These are phyloP conservation scores for Pythium sukuiense DNA, from an alignment of 352 stramenopile genomes.

Conservation along the genomic window DNA sequence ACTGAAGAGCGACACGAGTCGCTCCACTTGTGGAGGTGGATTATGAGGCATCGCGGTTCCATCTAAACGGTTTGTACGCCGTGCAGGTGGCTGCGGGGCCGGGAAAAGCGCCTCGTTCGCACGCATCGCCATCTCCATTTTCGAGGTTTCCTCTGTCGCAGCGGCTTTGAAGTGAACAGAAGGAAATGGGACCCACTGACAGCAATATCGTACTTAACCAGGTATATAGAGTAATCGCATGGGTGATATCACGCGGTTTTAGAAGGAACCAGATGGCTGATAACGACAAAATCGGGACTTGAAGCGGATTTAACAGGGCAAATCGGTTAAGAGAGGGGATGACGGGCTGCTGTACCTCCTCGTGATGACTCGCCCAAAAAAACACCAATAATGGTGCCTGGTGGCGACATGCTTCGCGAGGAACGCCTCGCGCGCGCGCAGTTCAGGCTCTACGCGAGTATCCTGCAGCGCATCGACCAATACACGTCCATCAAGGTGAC, in stretches of 20 bases:
- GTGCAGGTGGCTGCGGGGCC: not conserved
- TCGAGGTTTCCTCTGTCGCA: not conserved
- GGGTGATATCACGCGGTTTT: not conserved
- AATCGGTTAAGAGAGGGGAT: not conserved
- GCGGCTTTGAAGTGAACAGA: conserved; percentile 2
- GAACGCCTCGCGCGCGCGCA: conserved; percentile 42
- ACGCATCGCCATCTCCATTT: conserved; percentile 3
- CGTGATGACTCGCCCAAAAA: not conserved
- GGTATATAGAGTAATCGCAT: not conserved
- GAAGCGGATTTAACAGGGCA: not conserved
- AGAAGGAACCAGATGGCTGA: not conserved
- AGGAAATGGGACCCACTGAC: not conserved
- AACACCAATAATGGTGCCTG: not conserved
- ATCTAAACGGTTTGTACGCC: not conserved
- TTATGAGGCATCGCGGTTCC: not conserved
- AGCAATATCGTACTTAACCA: not conserved
- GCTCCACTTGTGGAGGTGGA: conserved; percentile 25
- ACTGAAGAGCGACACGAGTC: conserved; percentile 46
- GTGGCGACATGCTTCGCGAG: not conserved
- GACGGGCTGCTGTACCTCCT: not conserved
- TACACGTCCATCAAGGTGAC: conserved; percentile 46
- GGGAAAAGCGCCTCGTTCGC: conserved; percentile 1
- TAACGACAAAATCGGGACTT: not conserved
- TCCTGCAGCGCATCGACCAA: conserved; percentile 35
- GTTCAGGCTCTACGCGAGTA: conserved; percentile 68